Base-by-base conservation (phyloP, 164 flowering plant species). In the Nymphaea thermarum region DNA sequence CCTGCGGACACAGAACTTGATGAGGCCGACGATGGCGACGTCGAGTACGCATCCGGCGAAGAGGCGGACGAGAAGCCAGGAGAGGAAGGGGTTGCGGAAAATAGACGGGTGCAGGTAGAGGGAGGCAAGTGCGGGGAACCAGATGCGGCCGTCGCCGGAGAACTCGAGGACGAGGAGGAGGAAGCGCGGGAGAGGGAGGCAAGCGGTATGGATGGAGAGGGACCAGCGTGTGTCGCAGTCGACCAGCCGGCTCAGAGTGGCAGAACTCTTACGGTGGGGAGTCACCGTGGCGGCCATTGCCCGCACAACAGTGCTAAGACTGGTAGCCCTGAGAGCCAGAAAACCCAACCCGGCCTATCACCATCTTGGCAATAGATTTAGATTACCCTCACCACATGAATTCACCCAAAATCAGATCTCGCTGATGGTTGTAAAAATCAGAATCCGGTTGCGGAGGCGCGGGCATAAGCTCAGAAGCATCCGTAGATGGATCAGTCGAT, bases 141-240 rank as follows among this genome's bases (percentile, higher is more conserved):
- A 90, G 76, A 88, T 73, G 43, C 88, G 87, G 70, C 93, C 95
- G 70, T 93, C 93, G 75, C 95, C 97, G 70, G 90, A 85, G 83
- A 82, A 57, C 68, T 92, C 98, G 41, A 87, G 82, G 77, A 76
- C 62, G 66, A 77, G 83, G 57, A 87, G 87, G 77, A 84, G 15
- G 43, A 67, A 62, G 43, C 74, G 75, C 6, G 94, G 96, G 71
- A 79, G 12, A 5, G 92, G 82, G 6, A 75, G 67, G 72, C 71
- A 73, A 43, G 77, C 62, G 10, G 79, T 70, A 82, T 88, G 87
- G 78, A 88, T 81, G 57, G 60, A 72, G 72, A 75, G 79, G 41
- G 98, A 93, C 55, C 81, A 59, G 68, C 71, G 4, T 43, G 87
- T 73, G 76, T 90, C 96, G 11, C 81, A 63, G 63, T 67, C 42